Evolutionary conservation across 176 grass and related monocot genomes (phyloP).

Genomic region (Alopecurus myosuroides): DNA sequence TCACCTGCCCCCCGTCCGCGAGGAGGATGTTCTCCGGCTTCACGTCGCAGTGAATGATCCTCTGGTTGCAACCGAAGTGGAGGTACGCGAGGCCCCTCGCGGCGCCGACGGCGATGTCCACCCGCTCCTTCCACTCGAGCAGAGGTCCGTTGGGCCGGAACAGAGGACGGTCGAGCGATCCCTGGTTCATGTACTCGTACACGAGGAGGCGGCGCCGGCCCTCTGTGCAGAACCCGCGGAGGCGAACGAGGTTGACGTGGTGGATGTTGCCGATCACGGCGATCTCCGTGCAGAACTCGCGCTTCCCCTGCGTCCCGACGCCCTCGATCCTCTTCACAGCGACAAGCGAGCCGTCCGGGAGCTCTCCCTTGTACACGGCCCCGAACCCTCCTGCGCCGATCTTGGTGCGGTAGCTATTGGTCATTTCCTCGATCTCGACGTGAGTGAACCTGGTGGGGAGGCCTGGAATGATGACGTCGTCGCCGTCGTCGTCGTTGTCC

Average conservation of each 20-base stretch:
- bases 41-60: constrained; percentile 84
- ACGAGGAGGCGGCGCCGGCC: constrained; percentile 61
- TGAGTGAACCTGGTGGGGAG: constrained; percentile 67
- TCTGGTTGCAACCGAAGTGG: constrained; percentile 70
- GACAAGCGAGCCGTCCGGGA: constrained; percentile 44
- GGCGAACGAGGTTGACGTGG: constrained; percentile 79
- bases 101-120: constrained; percentile 63
- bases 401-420: constrained; percentile 52
- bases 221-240: constrained; percentile 69
- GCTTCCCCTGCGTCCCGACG: constrained; percentile 62
- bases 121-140: constrained; percentile 67
- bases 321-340: constrained; percentile 77
- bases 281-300: constrained; percentile 91
- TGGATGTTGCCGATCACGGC: constrained; percentile 89
- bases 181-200: constrained; percentile 83
- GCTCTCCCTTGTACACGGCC: constrained; percentile 69
- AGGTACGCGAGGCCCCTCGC: constrained; percentile 81
- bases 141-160: constrained; percentile 27
- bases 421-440: constrained; percentile 52
- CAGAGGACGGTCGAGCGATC: constrained; percentile 61
- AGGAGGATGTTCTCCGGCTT: constrained; percentile 92
- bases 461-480: constrained; percentile 55
- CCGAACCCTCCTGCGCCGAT: constrained; percentile 78
- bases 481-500: constrained; percentile 23
- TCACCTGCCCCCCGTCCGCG: constrained; percentile 66